Conservation (phyloP, 2,329 filamentous ascomycete genomes). For the Chaetothyriales sp. region DNA sequence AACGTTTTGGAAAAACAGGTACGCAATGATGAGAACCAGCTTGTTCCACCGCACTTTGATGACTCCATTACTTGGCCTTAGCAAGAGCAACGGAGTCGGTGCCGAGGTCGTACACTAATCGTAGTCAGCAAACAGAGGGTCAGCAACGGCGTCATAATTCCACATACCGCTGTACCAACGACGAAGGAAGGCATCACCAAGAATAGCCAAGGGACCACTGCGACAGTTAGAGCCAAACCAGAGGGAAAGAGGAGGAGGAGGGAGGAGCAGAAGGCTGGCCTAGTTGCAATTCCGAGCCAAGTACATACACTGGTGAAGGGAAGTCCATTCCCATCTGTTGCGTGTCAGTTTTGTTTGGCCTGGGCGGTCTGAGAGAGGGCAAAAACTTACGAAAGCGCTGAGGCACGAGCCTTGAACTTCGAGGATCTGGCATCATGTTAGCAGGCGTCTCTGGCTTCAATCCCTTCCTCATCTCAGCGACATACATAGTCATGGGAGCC, state of each 20-base stretch:
- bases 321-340: slow-evolving; percentile 72
- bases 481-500: slow-evolving; percentile 60
- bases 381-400: slow-evolving; percentile 51
- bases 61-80: slow-evolving; percentile 49
- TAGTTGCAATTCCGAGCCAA: neutral
- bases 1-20: neutral
- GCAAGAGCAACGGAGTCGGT: slow-evolving; percentile 80
- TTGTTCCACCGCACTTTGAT: neutral
- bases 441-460: neutral
- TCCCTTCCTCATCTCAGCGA: neutral
- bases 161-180: slow-evolving; percentile 29
- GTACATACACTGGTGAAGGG: slow-evolving; percentile 30
- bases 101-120: slow-evolving; percentile 85
- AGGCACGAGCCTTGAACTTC: slow-evolving; percentile 93
- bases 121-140: slow-evolving; percentile 65
- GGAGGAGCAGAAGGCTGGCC: no score
- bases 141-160: slow-evolving; percentile 32
- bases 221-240: slow-evolving; percentile 32
- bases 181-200: slow-evolving; percentile 63
- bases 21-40: neutral
- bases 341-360: neutral
- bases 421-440: slow-evolving; percentile 40
- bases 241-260: neutral
- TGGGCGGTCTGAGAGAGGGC: neutral
- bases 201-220: slow-evolving; percentile 79